Evolutionary conservation across 148 eudicot species (phyloP), one percentile per base, ranked within the genome.

Genomic region (Suaeda aralocaspica): DNA sequence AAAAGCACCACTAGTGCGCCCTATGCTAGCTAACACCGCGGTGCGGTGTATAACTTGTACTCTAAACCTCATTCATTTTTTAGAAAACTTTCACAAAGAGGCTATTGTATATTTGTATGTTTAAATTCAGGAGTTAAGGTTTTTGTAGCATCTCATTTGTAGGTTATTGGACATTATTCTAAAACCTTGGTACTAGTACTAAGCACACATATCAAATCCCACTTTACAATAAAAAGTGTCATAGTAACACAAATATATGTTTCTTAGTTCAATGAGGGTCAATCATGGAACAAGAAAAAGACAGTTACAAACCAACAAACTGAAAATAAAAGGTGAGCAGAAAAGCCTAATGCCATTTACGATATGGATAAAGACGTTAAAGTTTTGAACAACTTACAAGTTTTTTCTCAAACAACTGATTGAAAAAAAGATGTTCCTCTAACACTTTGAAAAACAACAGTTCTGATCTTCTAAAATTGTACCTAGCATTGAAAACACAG

Each of bases 301-400:
- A 4, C 4, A 50, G 22, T 5, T 16, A 50, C 5, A n/a, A n/a
- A n/a, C n/a, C 24, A 50, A 50, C 24, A 19, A 50, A 50, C 11
- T 42, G 46, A 42, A 42, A 0, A 14, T 0, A 50, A 16, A 9
- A 52, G 26, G 10, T 52, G 6, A 55, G 16, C 28, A 55, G 0
- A 13, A 1, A 45, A 18, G 41, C 56, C 48, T 19, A 48, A 66
- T 12, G 31, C 59, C 15, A 55, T 29, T 55, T 24, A 55, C 30
- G 13, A 24, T 30, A 55, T 22, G 25, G 30, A 24, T 22, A 22
- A 55, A 9, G 30, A 25, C 0, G 25, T 30, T 30, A 25, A 2
- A 55, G 26, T 7, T 22, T 52, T 52, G 57, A 25, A 55, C 25
- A 64, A 64, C 68, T 42, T 64, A 42, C 53, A 64, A 64, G 68